These are phyloP conservation scores for Aspergillus sp. DNA, from an alignment of 2,329 filamentous ascomycete species.

Conservation along the genomic window DNA sequence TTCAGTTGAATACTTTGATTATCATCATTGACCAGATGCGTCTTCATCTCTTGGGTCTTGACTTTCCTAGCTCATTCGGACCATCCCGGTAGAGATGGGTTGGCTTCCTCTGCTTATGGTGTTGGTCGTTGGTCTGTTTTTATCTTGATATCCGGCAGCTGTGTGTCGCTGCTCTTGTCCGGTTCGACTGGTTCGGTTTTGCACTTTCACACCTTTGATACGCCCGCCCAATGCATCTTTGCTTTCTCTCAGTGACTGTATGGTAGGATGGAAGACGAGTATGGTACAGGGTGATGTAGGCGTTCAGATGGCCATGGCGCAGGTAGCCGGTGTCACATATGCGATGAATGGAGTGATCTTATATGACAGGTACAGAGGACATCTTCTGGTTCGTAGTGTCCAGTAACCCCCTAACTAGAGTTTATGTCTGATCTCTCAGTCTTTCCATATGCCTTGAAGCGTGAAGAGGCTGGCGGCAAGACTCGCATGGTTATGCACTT, in stretches of 20 bases:
- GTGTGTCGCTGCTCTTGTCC: constrained; percentile 8
- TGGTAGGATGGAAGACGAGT: background rate
- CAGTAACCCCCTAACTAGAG: no score
- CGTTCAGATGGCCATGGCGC: background rate
- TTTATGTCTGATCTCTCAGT: no score
- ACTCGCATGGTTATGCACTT: no score
- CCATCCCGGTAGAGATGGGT: background rate
- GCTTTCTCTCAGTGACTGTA: background rate
- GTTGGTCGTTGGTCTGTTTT: background rate
- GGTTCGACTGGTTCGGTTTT: constrained; percentile 3
- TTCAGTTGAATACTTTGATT: background rate
- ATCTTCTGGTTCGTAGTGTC: no score
- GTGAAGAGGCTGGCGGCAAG: no score
- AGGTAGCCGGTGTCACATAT: background rate
- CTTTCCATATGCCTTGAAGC: no score
- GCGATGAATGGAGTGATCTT: background rate
- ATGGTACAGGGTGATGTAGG: background rate
- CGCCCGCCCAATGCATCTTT: background rate
- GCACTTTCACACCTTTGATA: background rate
- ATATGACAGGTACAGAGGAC: background rate
- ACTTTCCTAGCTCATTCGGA: background rate
- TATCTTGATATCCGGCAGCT: constrained; percentile 13
- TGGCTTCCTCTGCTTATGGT: background rate
- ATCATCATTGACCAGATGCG: background rate
- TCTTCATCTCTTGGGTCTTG: background rate